Evolutionary conservation across 257 asterid species (phyloP).

Genomic region (Rubia yunnanensis): DNA sequence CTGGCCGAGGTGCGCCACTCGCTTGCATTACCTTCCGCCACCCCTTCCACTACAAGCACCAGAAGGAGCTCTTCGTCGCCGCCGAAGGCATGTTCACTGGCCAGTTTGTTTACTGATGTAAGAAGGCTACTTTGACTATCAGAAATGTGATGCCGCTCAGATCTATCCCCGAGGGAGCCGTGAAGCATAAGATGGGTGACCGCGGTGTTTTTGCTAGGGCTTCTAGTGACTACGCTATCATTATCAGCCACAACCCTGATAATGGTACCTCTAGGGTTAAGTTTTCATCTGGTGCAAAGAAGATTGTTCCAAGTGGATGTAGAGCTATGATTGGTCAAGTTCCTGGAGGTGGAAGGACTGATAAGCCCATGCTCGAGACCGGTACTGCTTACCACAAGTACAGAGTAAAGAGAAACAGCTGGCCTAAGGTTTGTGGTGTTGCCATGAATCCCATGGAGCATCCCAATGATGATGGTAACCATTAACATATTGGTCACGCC

Average conservation of each 20-base stretch:
- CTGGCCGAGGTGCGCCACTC: slow-evolving; percentile 73
- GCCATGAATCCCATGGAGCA: slow-evolving; percentile 83
- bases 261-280: slow-evolving; percentile 65
- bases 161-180: slow-evolving; percentile 75
- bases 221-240: slow-evolving; percentile 68
- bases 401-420: slow-evolving; percentile 65
- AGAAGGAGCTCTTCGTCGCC: slow-evolving; percentile 72
- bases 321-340: slow-evolving; percentile 88
- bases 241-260: slow-evolving; percentile 71
- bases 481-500: slow-evolving; percentile 79
- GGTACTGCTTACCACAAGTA: slow-evolving; percentile 71
- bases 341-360: slow-evolving; percentile 80
- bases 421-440: slow-evolving; percentile 92
- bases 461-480: slow-evolving; percentile 91
- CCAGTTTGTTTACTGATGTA: slow-evolving; percentile 61
- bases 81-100: slow-evolving; percentile 75
- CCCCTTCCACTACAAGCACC: slow-evolving; percentile 67
- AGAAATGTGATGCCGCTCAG: slow-evolving; percentile 65
- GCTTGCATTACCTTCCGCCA: slow-evolving; percentile 68
- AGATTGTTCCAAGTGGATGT: slow-evolving; percentile 65
- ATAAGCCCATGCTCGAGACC: slow-evolving; percentile 68
- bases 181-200: slow-evolving; percentile 67
- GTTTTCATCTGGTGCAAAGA: slow-evolving; percentile 80
- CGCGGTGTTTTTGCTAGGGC: slow-evolving; percentile 67
- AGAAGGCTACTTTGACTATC: slow-evolving; percentile 54